A percentile compares a stretch with the other conserved stretches of the same genome.
These are phyloP conservation scores for Hypoxylon sp. DNA, from an alignment of 2,329 filamentous ascomycete genomes.

Conservation along the genomic window DNA sequence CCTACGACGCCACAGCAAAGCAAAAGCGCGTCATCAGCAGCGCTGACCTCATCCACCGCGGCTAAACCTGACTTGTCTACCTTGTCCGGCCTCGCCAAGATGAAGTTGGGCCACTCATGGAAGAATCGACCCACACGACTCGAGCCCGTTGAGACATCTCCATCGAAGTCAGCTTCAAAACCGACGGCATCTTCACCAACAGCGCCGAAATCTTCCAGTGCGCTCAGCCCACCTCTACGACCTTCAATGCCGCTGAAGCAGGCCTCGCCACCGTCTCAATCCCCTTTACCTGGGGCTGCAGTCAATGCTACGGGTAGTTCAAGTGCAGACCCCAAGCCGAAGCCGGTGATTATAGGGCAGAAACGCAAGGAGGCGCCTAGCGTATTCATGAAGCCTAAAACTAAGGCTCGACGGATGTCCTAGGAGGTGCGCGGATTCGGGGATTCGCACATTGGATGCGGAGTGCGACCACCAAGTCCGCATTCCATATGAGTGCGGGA, in stretches of 20 bases:
- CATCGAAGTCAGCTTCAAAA: conserved; percentile 15
- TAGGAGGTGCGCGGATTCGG: conserved; percentile 5
- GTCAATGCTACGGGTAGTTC: not conserved
- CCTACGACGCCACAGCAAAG: not conserved
- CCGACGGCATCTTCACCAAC: conserved; percentile 19
- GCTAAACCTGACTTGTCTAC: not conserved
- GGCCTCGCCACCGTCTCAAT: conserved; percentile 12
- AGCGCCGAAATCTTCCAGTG: conserved; percentile 9
- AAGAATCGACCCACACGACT: conserved; percentile 20
- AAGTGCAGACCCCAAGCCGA: conserved; percentile 18
- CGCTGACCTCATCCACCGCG: not conserved
- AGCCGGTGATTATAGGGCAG: conserved; percentile 39
- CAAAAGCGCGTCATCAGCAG: conserved; percentile 1
- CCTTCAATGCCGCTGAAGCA: conserved; percentile 4
- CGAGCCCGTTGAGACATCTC: conserved; percentile 10
- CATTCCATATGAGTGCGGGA: not conserved
- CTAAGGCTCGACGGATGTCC: conserved; percentile 52
- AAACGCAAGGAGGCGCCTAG: conserved; percentile 63
- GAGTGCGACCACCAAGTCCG: too few species aligned
- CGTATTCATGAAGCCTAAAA: conserved; percentile 67
- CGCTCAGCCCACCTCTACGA: conserved; percentile 4
- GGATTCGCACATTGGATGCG: not conserved
- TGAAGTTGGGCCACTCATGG: conserved; percentile 33
- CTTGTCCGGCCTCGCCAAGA: conserved; percentile 34
- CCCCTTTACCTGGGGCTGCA: not conserved